Evolutionary conservation across 2,329 filamentous ascomycete genomes (phyloP), one percentile per base, ranked within the genome.

Genomic region (Chaetomiaceae sp.): DNA sequence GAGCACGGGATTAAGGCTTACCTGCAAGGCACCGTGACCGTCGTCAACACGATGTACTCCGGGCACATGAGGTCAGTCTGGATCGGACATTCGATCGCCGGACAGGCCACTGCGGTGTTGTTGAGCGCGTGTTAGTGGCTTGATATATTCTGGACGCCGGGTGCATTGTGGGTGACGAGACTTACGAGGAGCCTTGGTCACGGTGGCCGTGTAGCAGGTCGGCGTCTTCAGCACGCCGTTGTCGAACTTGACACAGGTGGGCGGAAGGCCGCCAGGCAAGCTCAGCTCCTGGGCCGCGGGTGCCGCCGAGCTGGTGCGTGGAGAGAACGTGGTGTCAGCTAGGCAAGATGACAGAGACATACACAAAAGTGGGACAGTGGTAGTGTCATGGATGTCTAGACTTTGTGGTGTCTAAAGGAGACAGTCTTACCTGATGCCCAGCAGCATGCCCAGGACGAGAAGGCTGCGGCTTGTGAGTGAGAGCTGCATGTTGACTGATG

Each of bases 1-100:
- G 26, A 26, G 9, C 3, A 17, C 15, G 18, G 30, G 11, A 17
- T 6, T 14, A n/a, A 9, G 33, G 45, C 46, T 29, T 46, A 57
- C 30, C 54, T 48, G 51, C 66, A 67, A 14, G 68, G 68, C 3
- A 68, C 60, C 18, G 56, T 53, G 4, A 59, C 50, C 36, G 60
- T 65, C n/a, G 59, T 61, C 14, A 63, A 51, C 50, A 49, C 56
- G 52, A 67, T 59, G 49, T 57, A 55, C 38, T 51, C 14, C 12
- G 63, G 62, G 52, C 65, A 67, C 17, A 58, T 36, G 17, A 48
- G 42, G 27, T 57, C 54, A 1, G 57, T 57, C 2, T 55, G 41
- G 7, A 18, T 38, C 1, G 42, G 33, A 42, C 50, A 51, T 12
- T 38, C 33, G 24, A 8, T 24, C 38, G 15, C 38, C 9, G 48